Base-by-base conservation (phyloP, 2,329 filamentous ascomycete species). In the Rutstroemia sp. region DNA sequence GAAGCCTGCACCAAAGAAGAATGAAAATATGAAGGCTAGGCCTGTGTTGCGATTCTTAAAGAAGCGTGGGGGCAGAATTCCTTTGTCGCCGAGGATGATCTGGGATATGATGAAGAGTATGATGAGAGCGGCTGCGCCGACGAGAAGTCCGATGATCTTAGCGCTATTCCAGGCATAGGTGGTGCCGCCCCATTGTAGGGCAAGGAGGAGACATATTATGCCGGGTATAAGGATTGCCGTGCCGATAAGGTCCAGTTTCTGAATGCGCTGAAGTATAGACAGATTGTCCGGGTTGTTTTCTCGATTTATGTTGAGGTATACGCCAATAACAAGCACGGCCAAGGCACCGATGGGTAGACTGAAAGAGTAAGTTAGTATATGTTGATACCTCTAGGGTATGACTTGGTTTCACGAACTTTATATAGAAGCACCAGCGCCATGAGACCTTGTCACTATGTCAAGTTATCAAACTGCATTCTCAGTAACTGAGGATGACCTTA, bases 291-390 rank as follows among this genome's bases (percentile, higher is more conserved):
- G 60, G 47, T 64, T 64, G 41, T 64, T 62, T 9, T 71, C 69
- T 37, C 69, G 68, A 39, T 75, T 63, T 14, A 76, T 75, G 42
- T 75, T 69, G 3, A 80, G 69, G 47, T 73, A 47, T 10, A 75
- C 67, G 14, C 75, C 63, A 17, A 73, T 60, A 25, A 75, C 57
- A 2, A 67, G 54, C 4, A 77, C 65, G 2, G 73, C 68, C 25
- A 73, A 62, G 47, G 69, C 71, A 44, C 72, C 67, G 45, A 74
- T 64, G 21, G 64, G 58, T 53, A 64, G 52, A 64, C 61, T 65
- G 19, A 10, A 25, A 19, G 30, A n/a, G 39, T 48, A 49, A 45
- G 54, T 38, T 25, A 14, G 19, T 46, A 21, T 12, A 5, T 21
- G 42, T 4, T 45, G n/a, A 19, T 12, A n/a, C 16, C 10, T 44